These are phyloP conservation scores for Skeletonema marinoi DNA, from an alignment of 108 stramenopile species.

Conservation along the genomic window DNA sequence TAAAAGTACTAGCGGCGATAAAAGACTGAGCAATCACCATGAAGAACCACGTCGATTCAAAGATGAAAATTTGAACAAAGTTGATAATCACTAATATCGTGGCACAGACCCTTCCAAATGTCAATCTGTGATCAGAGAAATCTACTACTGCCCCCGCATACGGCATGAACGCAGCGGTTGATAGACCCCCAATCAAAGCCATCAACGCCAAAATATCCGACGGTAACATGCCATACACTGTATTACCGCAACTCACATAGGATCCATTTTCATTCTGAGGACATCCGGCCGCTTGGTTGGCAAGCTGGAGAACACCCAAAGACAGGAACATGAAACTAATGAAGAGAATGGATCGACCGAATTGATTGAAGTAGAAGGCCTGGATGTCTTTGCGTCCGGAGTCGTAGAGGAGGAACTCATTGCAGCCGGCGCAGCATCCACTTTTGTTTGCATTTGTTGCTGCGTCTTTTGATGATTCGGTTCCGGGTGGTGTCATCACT, in stretches of 20 bases:
- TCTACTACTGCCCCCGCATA: slow-evolving; percentile 43
- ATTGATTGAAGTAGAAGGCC: slow-evolving; percentile 38
- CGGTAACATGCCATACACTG: slow-evolving; percentile 58
- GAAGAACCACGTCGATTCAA: slow-evolving; percentile 29
- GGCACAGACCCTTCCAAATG: slow-evolving; percentile 23
- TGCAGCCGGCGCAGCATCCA: slow-evolving; percentile 17
- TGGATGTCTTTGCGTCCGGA: slow-evolving; percentile 11
- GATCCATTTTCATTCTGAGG: slow-evolving; percentile 31
- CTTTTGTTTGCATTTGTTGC: not conserved
- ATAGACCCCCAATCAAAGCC: slow-evolving; percentile 38
- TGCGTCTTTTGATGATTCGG: not conserved
- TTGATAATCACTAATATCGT: slow-evolving; percentile 16
- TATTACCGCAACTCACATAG: slow-evolving; percentile 26
- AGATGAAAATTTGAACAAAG: slow-evolving; percentile 37
- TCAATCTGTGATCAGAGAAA: slow-evolving; percentile 28
- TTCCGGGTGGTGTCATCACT: not conserved
- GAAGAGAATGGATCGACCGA: slow-evolving; percentile 28
- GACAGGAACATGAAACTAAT: slow-evolving; percentile 35
- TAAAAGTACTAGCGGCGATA: slow-evolving; percentile 27
- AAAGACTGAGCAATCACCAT: slow-evolving; percentile 33
- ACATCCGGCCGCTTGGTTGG: slow-evolving; percentile 20
- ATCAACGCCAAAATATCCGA: slow-evolving; percentile 59
- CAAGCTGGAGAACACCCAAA: slow-evolving; percentile 21
- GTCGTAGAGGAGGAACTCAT: slow-evolving; percentile 32
- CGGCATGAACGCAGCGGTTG: slow-evolving; percentile 36